A percentile compares a stretch with the other conserved stretches of the same genome.
These are phyloP conservation scores for Geosiphon pyriformis DNA, from an alignment of 192 early-diverging fungal species.

Conservation along the genomic window DNA sequence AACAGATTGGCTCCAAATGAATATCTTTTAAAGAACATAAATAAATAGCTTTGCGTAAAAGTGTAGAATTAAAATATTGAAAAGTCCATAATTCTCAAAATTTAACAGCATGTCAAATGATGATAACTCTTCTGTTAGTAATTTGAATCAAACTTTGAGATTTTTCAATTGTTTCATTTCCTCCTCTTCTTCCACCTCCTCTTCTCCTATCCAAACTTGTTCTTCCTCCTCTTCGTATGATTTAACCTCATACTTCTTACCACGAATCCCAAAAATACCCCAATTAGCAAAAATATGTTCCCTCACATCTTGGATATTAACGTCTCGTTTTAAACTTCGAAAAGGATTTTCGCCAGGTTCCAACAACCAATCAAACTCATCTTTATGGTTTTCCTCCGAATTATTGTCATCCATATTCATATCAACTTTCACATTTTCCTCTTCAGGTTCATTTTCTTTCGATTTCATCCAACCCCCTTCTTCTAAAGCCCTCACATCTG, in stretches of 20 bases:
- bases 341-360: conserved; percentile 62
- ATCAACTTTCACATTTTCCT: conserved; percentile 20
- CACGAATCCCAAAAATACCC: conserved; percentile 76
- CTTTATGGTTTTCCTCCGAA: background rate
- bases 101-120: no score
- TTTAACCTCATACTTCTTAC: conserved; percentile 72
- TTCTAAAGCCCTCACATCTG: conserved; percentile 53
- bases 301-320: conserved; percentile 65
- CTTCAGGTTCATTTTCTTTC: background rate
- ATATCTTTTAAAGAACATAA: no score
- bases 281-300: conserved; percentile 71
- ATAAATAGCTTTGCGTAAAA: no score
- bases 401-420: background rate
- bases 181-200: background rate
- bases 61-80: no score
- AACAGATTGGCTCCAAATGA: no score
- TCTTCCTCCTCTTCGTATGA: conserved; percentile 19
- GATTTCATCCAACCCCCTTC: conserved; percentile 39
- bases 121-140: no score
- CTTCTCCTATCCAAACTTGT: background rate
- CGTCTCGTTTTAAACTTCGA: conserved; percentile 64
- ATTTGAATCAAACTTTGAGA: no score
- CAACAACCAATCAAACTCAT: conserved; percentile 70
- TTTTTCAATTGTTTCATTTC: no score
- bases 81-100: no score